Conservation (phyloP, 2,329 filamentous ascomycete genomes). For the Fusarium humuli region DNA sequence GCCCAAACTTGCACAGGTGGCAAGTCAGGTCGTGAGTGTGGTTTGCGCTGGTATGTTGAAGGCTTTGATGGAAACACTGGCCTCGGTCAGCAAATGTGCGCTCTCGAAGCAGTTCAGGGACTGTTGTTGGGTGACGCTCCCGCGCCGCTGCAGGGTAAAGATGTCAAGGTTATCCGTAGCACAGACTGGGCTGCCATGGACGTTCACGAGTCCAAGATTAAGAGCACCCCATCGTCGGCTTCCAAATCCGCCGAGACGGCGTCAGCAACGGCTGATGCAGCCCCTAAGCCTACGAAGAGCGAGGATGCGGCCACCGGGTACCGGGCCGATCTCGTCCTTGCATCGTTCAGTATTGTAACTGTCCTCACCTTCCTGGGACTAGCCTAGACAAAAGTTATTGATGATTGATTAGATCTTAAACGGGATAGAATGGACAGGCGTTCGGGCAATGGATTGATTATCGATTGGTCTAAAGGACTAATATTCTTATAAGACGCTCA, state of each 20-base stretch:
- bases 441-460: constrained; percentile 24
- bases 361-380: constrained; percentile 38
- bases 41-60: constrained; percentile 71
- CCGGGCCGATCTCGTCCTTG: constrained; percentile 29
- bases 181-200: constrained; percentile 39
- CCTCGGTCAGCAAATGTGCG: constrained; percentile 73
- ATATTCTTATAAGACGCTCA: constrained; percentile 33
- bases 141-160: constrained; percentile 60
- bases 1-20: constrained; percentile 68
- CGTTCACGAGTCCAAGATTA: constrained; percentile 24
- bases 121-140: constrained; percentile 60
- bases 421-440: constrained; percentile 32
- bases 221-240: constrained; percentile 20
- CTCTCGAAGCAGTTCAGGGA: constrained; percentile 72
- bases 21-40: constrained; percentile 64
- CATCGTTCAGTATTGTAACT: constrained; percentile 40
- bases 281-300: constrained; percentile 32
- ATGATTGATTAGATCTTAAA: constrained; percentile 32
- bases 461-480: constrained; percentile 15
- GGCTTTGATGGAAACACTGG: constrained; percentile 66
- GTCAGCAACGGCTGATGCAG: constrained; percentile 5
- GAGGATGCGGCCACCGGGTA: constrained; percentile 35
- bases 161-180: constrained; percentile 60
- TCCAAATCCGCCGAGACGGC: constrained; percentile 12
- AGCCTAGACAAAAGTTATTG: constrained; percentile 28